Evolutionary conservation across 805 yeast species (phyloP).

Genomic region (Ogataea nakhonphanomensis): DNA sequence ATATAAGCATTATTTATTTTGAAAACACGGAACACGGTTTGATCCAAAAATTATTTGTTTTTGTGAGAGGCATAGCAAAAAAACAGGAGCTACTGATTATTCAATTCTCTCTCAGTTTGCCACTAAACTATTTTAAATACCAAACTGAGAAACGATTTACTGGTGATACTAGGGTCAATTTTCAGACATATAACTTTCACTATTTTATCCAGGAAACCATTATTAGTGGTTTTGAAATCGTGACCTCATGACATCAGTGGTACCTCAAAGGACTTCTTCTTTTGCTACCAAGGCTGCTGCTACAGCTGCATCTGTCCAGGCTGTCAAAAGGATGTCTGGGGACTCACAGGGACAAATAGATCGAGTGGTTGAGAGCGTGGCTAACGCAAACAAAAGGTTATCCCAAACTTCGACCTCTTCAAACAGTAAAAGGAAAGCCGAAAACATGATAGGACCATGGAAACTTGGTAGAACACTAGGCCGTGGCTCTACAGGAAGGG

Average conservation of each 20-base stretch:
- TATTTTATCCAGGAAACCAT: background rate
- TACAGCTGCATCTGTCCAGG: constrained; percentile 12
- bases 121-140: too few species aligned
- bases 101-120: too few species aligned
- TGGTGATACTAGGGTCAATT: background rate
- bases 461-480: constrained; percentile 74
- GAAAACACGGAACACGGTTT: constrained; percentile 9
- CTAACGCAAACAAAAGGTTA: constrained; percentile 35
- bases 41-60: constrained; percentile 3
- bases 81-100: background rate
- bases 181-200: background rate
- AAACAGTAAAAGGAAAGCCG: constrained; percentile 33
- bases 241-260: constrained; percentile 12
- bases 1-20: constrained; percentile 3
- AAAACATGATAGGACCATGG: constrained; percentile 73
- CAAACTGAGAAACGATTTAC: background rate
- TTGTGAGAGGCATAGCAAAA: background rate
- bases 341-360: constrained; percentile 23
- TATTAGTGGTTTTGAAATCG: background rate
- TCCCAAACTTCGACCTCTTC: constrained; percentile 40
- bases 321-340: background rate
- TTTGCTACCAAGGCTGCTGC: constrained; percentile 29
- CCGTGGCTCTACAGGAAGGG: constrained; percentile 80
- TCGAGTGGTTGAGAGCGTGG: constrained; percentile 40
- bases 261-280: constrained; percentile 15